Base-by-base conservation (phyloP, 495 filamentous ascomycete species). In the Podospora australis region DNA sequence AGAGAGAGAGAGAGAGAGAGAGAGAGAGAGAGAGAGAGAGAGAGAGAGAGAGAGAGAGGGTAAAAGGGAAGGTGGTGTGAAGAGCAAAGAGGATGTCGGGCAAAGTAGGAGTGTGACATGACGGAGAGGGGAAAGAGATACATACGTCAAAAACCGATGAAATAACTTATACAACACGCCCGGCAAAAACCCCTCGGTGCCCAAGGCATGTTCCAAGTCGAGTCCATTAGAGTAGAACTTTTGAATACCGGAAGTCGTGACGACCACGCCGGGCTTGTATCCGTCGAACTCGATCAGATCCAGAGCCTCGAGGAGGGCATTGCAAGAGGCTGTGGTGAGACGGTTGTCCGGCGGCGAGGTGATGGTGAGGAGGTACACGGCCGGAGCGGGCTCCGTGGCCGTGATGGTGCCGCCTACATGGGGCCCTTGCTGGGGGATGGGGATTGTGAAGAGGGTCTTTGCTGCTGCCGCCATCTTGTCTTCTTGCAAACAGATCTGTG, bases 201-300 rank as follows among this genome's bases (percentile, higher is more conserved):
- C 59, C 1, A 67, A 44, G 2, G 77, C 81, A 50, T 78, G 66
- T 11, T 78, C 71, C 14, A 86, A 70, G 61, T 91, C 85, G 7
- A 91, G 71, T 0, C 86, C 86, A 66, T 90, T 90, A 64, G 78
- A 82, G 68, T 86, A 91, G 72, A 91, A 91, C 59, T 90, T 91
- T 40, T 70, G 57, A 36, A 90, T 84, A 22, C 73, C 76, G 39
- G 76, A 81, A 5, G 87, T 91, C 1, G 87, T 90, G 22, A 91
- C 64, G 3, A 88, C 68, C 0, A 90, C 86, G 38, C 87, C 87
- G 24, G 77, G 78, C 0, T 77, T 73, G 50, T 81, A 77, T 8
- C 74, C 67, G 14, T 73, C 71, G 42, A 81, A 77, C 54, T 90
- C 84, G 52, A 91, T 63, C 23, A 83, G 76, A 59, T 90, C 84